phyloP scores from a whole-genome alignment of 139 green algal species.

The Tetraselmis striata region DNA sequence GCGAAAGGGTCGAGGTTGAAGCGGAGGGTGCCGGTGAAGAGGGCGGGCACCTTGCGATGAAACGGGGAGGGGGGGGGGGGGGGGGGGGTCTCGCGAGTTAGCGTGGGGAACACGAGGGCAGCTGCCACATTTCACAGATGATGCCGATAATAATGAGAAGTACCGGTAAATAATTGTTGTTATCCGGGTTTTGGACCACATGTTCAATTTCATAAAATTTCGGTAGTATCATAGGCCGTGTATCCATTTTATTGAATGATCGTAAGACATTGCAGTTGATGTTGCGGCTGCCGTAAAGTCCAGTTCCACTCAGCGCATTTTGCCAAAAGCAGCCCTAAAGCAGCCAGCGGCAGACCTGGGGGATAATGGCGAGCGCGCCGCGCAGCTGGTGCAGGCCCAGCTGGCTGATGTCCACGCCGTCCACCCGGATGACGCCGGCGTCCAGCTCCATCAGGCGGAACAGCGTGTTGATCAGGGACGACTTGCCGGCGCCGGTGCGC shows the following conservation, averaged over 20 bases:
- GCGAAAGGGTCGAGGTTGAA: constrained; percentile 91
- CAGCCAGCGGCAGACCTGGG: constrained; percentile 43
- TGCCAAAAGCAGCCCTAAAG: neutral
- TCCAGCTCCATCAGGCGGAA: constrained; percentile 64
- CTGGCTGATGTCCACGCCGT: constrained; percentile 72
- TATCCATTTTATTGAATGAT: too few relatives aligned
- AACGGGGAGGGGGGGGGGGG: too few relatives aligned
- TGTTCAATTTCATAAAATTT: too few relatives aligned
- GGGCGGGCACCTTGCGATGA: constrained; percentile 91
- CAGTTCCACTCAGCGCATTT: too few relatives aligned
- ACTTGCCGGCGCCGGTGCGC: constrained; percentile 61
- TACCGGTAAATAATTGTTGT: too few relatives aligned
- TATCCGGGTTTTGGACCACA: too few relatives aligned
- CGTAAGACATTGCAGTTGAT: too few relatives aligned
- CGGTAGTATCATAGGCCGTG: too few relatives aligned
- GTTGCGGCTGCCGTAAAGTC: too few relatives aligned
- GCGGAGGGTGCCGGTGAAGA: constrained; percentile 87
- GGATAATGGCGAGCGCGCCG: constrained; percentile 43
- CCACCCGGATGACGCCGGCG: constrained; percentile 72
- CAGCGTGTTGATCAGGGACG: constrained; percentile 56
- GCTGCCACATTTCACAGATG: too few relatives aligned
- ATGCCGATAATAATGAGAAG: too few relatives aligned
- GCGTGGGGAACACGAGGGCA: neutral
- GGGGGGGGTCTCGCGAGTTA: too few relatives aligned
- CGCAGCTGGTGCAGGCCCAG: constrained; percentile 67